These are phyloP conservation scores for Candida sakaeoensis DNA, from an alignment of 805 yeast genomes.

Conservation along the genomic window DNA sequence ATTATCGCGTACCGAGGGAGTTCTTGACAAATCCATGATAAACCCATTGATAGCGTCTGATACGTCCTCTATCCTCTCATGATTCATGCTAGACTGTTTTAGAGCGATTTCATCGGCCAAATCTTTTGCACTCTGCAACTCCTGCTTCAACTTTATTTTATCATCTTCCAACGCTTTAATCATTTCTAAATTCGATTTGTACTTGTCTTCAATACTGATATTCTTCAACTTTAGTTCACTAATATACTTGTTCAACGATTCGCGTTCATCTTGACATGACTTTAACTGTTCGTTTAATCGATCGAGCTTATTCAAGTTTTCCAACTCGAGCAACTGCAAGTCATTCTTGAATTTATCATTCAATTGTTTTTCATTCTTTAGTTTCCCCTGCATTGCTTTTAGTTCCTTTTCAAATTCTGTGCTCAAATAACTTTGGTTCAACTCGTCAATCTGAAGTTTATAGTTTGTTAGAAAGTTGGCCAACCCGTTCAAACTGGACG, in stretches of 20 bases:
- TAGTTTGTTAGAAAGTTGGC: slow-evolving; percentile 54
- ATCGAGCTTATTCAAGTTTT: slow-evolving; percentile 4
- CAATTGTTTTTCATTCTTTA: slow-evolving; percentile 14
- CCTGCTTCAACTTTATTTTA: background rate
- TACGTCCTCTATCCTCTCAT: slow-evolving; percentile 1
- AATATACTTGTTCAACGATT: background rate
- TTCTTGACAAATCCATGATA: slow-evolving; percentile 11
- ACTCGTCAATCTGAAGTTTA: slow-evolving; percentile 22
- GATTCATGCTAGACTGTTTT: background rate
- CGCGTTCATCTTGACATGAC: slow-evolving; percentile 2
- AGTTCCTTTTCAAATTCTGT: slow-evolving; percentile 15
- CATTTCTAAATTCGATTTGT: slow-evolving; percentile 1
- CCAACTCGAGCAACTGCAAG: slow-evolving; percentile 10
- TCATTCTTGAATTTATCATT: slow-evolving; percentile 16
- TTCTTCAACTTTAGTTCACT: slow-evolving; percentile 3
- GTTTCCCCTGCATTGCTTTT: slow-evolving; percentile 13
- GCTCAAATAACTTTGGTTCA: slow-evolving; percentile 24
- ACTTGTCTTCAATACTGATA: background rate
- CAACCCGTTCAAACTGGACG: slow-evolving; percentile 50
- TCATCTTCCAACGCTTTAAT: slow-evolving; percentile 7
- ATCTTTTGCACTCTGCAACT: background rate
- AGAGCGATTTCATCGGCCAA: slow-evolving; percentile 5
- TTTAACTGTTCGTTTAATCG: slow-evolving; percentile 3
- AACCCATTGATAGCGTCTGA: slow-evolving; percentile 11
- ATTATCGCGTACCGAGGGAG: slow-evolving; percentile 11